phyloP scores from a whole-genome alignment of 2,329 filamentous ascomycete genomes.

The Xylogone sp. region DNA sequence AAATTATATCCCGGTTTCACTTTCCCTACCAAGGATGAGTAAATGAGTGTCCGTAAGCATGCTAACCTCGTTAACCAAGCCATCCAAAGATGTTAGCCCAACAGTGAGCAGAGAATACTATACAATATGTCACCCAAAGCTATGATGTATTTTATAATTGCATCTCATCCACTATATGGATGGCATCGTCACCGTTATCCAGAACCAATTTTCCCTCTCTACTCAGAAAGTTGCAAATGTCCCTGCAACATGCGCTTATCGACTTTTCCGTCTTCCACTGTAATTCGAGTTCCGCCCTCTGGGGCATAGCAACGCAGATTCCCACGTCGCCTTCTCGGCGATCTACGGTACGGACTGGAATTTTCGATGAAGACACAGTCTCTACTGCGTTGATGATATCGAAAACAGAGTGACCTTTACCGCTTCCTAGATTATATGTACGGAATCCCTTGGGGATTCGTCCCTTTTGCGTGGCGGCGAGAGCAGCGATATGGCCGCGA shows the following conservation, averaged over 20 bases:
- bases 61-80: too few relatives aligned
- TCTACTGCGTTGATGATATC: slow-evolving; percentile 36
- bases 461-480: slow-evolving; percentile 33
- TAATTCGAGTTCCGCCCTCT: slow-evolving; percentile 33
- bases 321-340: slow-evolving; percentile 38
- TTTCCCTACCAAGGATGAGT: too few relatives aligned
- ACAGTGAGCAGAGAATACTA: too few relatives aligned
- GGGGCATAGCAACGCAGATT: slow-evolving; percentile 35
- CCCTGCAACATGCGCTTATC: slow-evolving; percentile 10
- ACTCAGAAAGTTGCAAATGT: slow-evolving; percentile 12
- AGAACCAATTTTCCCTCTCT: background rate
- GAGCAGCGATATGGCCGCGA: slow-evolving; percentile 56
- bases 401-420: slow-evolving; percentile 37
- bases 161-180: too few relatives aligned
- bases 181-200: too few relatives aligned
- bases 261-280: slow-evolving; percentile 30
- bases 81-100: too few relatives aligned
- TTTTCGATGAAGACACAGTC: slow-evolving; percentile 28
- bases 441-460: slow-evolving; percentile 33
- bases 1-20: too few relatives aligned
- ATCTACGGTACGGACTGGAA: slow-evolving; percentile 31
- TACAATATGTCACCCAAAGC: too few relatives aligned
- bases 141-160: too few relatives aligned
- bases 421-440: slow-evolving; percentile 40
- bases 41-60: too few relatives aligned